These are phyloP conservation scores for Mycena latifolia DNA, from an alignment of 768 basidiomycete genomes.

Conservation along the genomic window DNA sequence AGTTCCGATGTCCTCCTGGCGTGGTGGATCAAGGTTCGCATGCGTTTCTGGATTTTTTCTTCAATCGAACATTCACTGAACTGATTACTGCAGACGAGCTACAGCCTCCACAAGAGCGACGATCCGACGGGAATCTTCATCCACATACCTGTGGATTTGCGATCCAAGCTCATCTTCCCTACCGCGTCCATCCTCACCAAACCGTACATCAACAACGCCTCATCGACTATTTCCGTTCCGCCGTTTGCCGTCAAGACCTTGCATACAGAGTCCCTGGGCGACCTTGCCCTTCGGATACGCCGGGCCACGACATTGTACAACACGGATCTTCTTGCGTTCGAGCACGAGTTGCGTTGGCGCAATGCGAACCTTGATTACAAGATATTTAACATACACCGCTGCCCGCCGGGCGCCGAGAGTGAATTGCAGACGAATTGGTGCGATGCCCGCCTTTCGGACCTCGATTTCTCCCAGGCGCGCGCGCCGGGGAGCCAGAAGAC, in stretches of 20 bases:
- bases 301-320: constrained; percentile 1
- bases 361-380: constrained; percentile 2
- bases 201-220: constrained; percentile 28
- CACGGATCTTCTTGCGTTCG: background rate
- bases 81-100: background rate
- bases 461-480: constrained; percentile 23
- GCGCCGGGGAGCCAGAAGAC: background rate
- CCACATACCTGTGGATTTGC: constrained; percentile 16
- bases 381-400: background rate
- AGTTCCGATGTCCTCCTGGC: constrained; percentile 27
- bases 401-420: constrained; percentile 12
- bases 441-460: background rate
- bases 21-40: constrained; percentile 30
- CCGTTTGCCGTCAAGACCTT: constrained; percentile 7
- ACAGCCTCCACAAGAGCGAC: background rate
- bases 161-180: constrained; percentile 19
- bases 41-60: background rate
- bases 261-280: constrained; percentile 1
- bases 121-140: constrained; percentile 10
- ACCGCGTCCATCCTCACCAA: background rate
- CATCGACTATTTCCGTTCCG: background rate
- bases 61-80: background rate
- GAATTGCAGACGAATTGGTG: constrained; percentile 11
- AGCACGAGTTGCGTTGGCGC: constrained; percentile 11
- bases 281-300: constrained; percentile 21